Percentiles rank a stretch among this genome's conserved stretches.
Evolutionary conservation across 495 filamentous ascomycete genomes (phyloP).

Genomic region (Aspergillus avenaceus): DNA sequence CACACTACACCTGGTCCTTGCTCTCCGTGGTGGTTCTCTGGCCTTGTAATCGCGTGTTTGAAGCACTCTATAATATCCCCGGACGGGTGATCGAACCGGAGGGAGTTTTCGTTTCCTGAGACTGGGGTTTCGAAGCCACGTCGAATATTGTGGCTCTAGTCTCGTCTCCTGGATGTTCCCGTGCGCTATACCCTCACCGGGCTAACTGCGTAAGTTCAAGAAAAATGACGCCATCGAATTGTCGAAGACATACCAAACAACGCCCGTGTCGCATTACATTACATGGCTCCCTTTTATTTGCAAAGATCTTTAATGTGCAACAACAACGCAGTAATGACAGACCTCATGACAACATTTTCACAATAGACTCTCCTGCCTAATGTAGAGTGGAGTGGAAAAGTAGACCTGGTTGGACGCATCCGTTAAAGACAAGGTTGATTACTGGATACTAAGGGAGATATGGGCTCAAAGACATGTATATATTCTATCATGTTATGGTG

Average conservation of each 20-base stretch:
- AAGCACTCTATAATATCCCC: background rate
- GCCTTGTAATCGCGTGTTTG: conserved; percentile 8
- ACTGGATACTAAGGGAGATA: too few species aligned
- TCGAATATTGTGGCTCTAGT: background rate
- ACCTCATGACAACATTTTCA: background rate
- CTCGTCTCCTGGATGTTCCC: background rate
- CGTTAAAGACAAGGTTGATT: too few species aligned
- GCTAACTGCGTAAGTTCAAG: background rate
- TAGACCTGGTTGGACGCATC: too few species aligned
- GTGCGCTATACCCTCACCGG: background rate
- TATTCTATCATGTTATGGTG: too few species aligned
- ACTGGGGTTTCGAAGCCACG: background rate
- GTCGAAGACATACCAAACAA: conserved; percentile 4
- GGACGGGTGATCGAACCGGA: too few species aligned
- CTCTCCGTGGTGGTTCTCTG: conserved; percentile 70
- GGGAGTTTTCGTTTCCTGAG: background rate
- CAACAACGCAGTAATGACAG: conserved; percentile 15
- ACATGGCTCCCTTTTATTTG: background rate
- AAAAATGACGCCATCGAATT: background rate
- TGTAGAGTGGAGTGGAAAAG: too few species aligned
- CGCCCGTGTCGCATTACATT: conserved; percentile 1
- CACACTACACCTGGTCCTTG: conserved; percentile 92
- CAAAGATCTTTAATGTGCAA: conserved; percentile 1
- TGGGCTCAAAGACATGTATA: too few species aligned
- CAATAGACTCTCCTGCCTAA: background rate